Evolutionary conservation across 2,329 filamentous ascomycete species (phyloP), one percentile per base, ranked within the genome.

Genomic region (Neonectria faginata): DNA sequence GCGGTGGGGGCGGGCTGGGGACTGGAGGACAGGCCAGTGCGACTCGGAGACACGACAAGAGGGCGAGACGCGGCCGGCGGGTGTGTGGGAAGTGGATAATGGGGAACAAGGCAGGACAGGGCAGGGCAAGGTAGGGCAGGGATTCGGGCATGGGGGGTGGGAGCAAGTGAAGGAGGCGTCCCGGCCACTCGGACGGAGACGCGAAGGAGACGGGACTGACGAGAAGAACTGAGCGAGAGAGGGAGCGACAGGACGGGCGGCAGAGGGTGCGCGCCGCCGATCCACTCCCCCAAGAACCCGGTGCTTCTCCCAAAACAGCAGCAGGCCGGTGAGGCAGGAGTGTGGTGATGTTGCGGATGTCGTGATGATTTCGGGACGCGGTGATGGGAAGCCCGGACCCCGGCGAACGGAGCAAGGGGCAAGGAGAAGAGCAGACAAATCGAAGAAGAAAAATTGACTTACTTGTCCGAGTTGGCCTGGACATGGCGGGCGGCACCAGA

Each of bases 381-480:
- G 50, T 41, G 27, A 50, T 42, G 53, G 36, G 16, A 22, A 29
- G 16, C 45, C 59, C 48, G 52, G n/a, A 56, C 20, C 52, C 53
- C 18, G 31, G 48, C 39, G 33, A 44, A 57, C 45, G 52, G 44
- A 57, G 44, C 60, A 45, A 54, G 57, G 27, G 55, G 55, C 29
- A 36, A 36, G 39, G 41, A 41, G 36, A 56, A 48, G 22, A 65
- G 58, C 25, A 57, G 31, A 55, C 27, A 63, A 36, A 33, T 55
- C 64, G 27, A 56, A 6, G 25, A 22, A 22, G 25, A 25, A 25
- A 51, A 56, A 48, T 50, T 55, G 18, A 85, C 86, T 79, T 80
- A 89, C 86, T 88, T 88, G 71, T 89, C 86, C 41, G 78, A 80
- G 62, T 75, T 80, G 55, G 80, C 72, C 68, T 83, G 81, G 56